A percentile compares a stretch with the other conserved stretches of the same genome.
These are phyloP conservation scores for Ceriops zippeliana DNA, from an alignment of 345 rosid genomes.

Conservation along the genomic window DNA sequence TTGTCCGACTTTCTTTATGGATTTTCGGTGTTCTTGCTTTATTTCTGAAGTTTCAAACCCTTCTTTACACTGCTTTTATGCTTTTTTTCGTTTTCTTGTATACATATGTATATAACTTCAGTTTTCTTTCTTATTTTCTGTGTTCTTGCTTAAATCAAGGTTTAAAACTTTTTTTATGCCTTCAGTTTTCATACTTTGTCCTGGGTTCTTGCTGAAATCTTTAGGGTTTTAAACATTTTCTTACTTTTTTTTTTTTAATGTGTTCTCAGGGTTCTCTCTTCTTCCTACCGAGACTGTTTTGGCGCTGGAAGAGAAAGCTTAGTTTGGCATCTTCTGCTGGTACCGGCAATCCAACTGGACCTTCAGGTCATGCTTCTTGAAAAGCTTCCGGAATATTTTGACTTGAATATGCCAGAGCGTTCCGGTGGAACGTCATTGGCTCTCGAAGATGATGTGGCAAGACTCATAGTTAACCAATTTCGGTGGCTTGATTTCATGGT, in stretches of 20 bases:
- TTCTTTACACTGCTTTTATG: not conserved
- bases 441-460: constrained; percentile 60
- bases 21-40: no score
- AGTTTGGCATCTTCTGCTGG: constrained; percentile 58
- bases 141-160: not conserved
- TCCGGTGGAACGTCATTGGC: constrained; percentile 29
- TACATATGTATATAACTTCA: no score
- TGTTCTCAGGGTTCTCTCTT: constrained; percentile 42
- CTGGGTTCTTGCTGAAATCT: no score
- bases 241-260: no score
- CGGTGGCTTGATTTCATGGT: constrained; percentile 78
- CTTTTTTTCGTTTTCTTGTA: not conserved
- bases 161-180: no score
- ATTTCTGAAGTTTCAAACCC: no score
- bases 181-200: no score
- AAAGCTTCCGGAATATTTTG: constrained; percentile 75
- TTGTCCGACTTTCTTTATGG: no score
- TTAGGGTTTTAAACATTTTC: no score
- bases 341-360: constrained; percentile 61
- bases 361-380: constrained; percentile 61
- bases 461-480: constrained; percentile 66
- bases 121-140: not conserved
- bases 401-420: constrained; percentile 9
- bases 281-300: constrained; percentile 31
- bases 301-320: constrained; percentile 43